Base-by-base conservation (phyloP, 805 yeast genomes). In the Lipomyces spencermartinsiae region DNA sequence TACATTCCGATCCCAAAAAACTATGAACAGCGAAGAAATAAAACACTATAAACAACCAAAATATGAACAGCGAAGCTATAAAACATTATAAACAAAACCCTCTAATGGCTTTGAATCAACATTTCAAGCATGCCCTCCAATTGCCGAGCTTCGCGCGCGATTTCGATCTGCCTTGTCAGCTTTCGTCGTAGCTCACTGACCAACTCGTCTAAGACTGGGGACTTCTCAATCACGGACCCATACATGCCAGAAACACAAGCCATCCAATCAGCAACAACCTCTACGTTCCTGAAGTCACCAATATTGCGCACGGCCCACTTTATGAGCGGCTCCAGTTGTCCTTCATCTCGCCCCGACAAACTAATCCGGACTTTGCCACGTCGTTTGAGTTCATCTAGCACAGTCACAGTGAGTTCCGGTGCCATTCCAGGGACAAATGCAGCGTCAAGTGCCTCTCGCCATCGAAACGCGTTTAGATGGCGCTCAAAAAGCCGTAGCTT, bases 41-140 rank as follows among this genome's bases (percentile, higher is more conserved):
- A 43, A 6, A 25, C 16, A 25, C 6, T 31, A 25, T 53, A 25
- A 53, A 8, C 56, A 9, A 22, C 16, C 49, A 43, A n/a, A 43
- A 43, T 43, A 43, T 43, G 22, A 43, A 43, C 49, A 43, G 8
- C 8, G 22, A 43, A 43, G 43, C 14, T 16, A n/a, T 43, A 43
- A 43, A 6, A 25, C 16, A 25, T 12, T 31, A 25, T 22, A 25
- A 53, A 8, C 56, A 9, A 8, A 34, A 14, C 31, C 29, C 29
- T 25, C 3, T 65, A 64, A 61, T 62, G 66, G 35, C 71, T 65
- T 33, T 68, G 71, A 25, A 93, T 89, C 74, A 94, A 83, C 73
- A 95, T 79, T 79, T 92, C 96, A 74, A 95, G 82, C 98, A 95
- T 95, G 64, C 99, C 99, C 74, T 90, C 92, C 57, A 95, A 87